Conservation (phyloP, 345 rosid species). For the Ceriops zippeliana region DNA sequence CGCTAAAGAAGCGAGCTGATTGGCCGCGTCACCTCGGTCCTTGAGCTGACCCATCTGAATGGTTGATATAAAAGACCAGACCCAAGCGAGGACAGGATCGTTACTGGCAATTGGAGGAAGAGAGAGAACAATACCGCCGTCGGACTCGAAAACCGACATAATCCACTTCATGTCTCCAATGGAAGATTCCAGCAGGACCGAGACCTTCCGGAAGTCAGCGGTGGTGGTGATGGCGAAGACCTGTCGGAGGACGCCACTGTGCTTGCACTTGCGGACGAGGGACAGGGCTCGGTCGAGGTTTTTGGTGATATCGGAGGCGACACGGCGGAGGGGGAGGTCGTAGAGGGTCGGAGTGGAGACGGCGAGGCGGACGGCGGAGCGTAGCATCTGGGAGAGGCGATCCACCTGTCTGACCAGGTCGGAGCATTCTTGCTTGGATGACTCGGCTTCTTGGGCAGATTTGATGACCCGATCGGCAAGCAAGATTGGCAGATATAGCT, state of each 20-base stretch:
- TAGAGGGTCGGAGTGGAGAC: conserved; percentile 37
- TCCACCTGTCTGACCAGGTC: conserved; percentile 46
- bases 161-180: conserved; percentile 61
- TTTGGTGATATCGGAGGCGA: conserved; percentile 48
- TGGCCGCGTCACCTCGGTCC: conserved; percentile 50
- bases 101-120: conserved; percentile 63
- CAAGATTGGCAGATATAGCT: conserved; percentile 35
- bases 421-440: conserved; percentile 42
- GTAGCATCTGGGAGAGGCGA: conserved; percentile 48
- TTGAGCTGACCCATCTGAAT: conserved; percentile 47
- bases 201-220: conserved; percentile 54
- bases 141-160: conserved; percentile 43
- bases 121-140: conserved; percentile 31
- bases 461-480: conserved; percentile 47
- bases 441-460: conserved; percentile 36
- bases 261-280: conserved; percentile 54
- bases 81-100: conserved; percentile 70
- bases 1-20: conserved; percentile 48
- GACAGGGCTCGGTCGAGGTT: conserved; percentile 53
- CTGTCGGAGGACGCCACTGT: conserved; percentile 47
- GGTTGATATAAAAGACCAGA: conserved; percentile 50
- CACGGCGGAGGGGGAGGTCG: conserved; percentile 55
- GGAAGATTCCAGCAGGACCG: conserved; percentile 45
- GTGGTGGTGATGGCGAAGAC: conserved; percentile 55
- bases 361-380: conserved; percentile 46